Evolutionary conservation across 2,329 filamentous ascomycete genomes (phyloP), one percentile per base, ranked within the genome.

Genomic region (Capronia epimyces): DNA sequence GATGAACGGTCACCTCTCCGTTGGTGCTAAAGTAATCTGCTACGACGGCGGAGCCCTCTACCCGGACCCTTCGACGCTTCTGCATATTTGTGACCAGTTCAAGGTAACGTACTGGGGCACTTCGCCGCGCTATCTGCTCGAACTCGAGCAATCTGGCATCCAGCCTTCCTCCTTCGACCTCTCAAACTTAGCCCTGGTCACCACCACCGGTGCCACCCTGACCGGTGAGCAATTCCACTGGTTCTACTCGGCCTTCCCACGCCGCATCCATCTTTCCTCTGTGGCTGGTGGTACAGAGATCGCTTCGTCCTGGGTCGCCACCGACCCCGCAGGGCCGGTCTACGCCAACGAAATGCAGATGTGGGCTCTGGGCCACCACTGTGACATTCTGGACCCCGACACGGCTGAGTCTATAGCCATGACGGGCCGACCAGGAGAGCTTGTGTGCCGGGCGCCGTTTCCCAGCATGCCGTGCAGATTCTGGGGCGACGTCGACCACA

Each of bases 261-360:
- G 16, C 2, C 52, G 56, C 3, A 60, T 69, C 22, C 73, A 69
- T 57, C 63, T 75, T 3, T 70, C 67, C 18, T 68, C 62, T 42
- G 64, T 72, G 3, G 72, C 72, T 3, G 74, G 74, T 15, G 74
- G 74, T 8, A 76, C 74, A 0, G 74, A 77, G 47, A 67, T 73
- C 9, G 70, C 68, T 1, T 72, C 71, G 2, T 71, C 68, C 1
- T 70, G 69, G 53, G 64, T 71, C 51, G 69, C 70, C n/a, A 68
- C 65, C 24, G 70, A 73, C 52, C 70, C 71, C 0, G 66, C 66
- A 5, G 69, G 69, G 6, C 69, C 69, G 0, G 62, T 76, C 0
- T 67, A 72, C 51, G 64, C 68, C 0, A 73, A 72, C 22, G 71
- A 75, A 54, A 73, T 74, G 60, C 71, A 74, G 50, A 65, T 73